Evolutionary conservation across 768 basidiomycete species (phyloP).

Genomic region (Termitomyces sp.): DNA sequence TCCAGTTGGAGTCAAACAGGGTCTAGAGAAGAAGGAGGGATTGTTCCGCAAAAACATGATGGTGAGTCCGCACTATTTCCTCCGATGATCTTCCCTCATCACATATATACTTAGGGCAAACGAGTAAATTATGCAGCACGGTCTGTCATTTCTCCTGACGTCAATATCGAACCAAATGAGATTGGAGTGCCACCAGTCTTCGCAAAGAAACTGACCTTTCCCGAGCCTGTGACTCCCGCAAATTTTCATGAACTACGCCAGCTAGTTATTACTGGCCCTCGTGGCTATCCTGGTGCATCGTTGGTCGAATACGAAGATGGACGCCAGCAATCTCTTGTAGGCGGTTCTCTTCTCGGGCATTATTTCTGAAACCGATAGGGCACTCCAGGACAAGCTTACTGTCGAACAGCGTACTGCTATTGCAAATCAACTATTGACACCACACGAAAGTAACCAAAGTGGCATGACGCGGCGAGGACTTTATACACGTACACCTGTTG

Average conservation of each 20-base stretch:
- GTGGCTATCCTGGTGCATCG: slow-evolving; percentile 86
- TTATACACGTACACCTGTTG: slow-evolving; percentile 67
- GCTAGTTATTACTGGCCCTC: slow-evolving; percentile 87
- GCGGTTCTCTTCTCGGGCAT: not conserved
- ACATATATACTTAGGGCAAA: slow-evolving; percentile 64
- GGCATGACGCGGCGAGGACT: slow-evolving; percentile 48
- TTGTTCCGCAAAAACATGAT: slow-evolving; percentile 99
- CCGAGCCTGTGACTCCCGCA: slow-evolving; percentile 90
- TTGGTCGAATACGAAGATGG: slow-evolving; percentile 97
- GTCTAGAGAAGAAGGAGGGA: slow-evolving; percentile 98
- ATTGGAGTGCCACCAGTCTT: slow-evolving; percentile 98
- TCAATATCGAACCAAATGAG: slow-evolving; percentile 98
- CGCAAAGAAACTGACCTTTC: slow-evolving; percentile 93
- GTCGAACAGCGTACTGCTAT: slow-evolving; percentile 91
- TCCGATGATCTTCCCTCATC: not conserved
- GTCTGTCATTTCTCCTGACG: slow-evolving; percentile 99
- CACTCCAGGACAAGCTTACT: slow-evolving; percentile 70
- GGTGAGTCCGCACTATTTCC: slow-evolving; percentile 43
- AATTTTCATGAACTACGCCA: slow-evolving; percentile 88
- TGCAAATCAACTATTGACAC: slow-evolving; percentile 92
- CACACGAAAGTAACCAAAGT: slow-evolving; percentile 67
- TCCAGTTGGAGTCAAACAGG: slow-evolving; percentile 92
- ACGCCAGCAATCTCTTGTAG: slow-evolving; percentile 74
- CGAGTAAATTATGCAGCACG: slow-evolving; percentile 99
- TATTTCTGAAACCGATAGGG: slow-evolving; percentile 1